A percentile compares a stretch with the other conserved stretches of the same genome.
These are phyloP conservation scores for Penicillium sp. DNA, from an alignment of 2,329 filamentous ascomycete species.

Conservation along the genomic window DNA sequence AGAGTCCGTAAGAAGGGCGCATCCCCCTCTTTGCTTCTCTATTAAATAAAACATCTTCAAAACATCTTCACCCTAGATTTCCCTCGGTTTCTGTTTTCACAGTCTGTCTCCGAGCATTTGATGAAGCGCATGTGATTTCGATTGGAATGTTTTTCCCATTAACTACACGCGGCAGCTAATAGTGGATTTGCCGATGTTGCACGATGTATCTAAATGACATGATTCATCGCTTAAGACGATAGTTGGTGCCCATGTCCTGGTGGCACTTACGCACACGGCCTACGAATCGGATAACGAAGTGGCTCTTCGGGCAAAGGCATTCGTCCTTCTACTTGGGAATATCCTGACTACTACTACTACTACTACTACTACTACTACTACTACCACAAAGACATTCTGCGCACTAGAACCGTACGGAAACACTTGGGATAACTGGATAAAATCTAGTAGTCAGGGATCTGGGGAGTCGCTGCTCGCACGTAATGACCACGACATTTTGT, in stretches of 20 bases:
- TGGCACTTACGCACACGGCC: neutral
- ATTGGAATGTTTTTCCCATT: neutral
- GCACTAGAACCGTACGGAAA: too few relatives aligned
- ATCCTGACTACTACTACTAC: too few relatives aligned
- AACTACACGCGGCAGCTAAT: neutral
- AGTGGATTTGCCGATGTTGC: neutral
- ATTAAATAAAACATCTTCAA: neutral
- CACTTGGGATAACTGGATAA: too few relatives aligned
- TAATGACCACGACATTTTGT: neutral
- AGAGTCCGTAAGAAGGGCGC: too few relatives aligned
- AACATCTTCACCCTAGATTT: neutral
- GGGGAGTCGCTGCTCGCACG: too few relatives aligned
- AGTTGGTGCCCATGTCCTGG: neutral
- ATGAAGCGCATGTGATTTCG: neutral
- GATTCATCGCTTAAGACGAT: neutral
- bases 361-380: too few relatives aligned
- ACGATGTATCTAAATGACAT: neutral
- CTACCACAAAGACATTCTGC: too few relatives aligned
- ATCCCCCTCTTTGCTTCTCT: neutral
- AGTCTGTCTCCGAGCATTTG: neutral
- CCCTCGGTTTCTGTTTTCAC: neutral
- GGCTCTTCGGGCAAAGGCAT: too few relatives aligned
- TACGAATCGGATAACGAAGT: neutral
- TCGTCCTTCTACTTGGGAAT: too few relatives aligned
- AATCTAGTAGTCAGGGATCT: too few relatives aligned